Evolutionary conservation across 768 basidiomycete genomes (phyloP), one percentile per base, ranked within the genome.

Genomic region (Suillus hirtellus): DNA sequence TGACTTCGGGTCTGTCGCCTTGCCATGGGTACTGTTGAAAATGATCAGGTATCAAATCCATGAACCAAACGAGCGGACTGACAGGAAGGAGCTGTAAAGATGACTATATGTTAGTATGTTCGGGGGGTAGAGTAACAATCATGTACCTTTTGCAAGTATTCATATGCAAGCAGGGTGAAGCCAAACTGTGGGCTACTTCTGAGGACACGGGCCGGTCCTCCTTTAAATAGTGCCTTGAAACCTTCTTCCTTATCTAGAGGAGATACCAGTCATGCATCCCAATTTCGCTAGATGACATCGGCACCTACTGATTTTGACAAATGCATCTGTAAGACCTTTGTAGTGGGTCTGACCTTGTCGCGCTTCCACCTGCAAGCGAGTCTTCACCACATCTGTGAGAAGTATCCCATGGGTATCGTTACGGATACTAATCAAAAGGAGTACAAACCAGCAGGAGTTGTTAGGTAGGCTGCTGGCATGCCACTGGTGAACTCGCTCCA

Each of bases 391-490:
- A 77, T 99, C 96, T 91, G 74, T 64, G 56, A 31, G 37, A 40
- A 40, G 15, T 24, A 52, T 63, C 37, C 43, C 46, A 63, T 49
- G 63, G 54, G 46, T 60, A 61, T 70, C 68, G 75, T 65, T 54
- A 35, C 38, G 21, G 34, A 42, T 58, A n/a, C 35, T n/a, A 31
- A 64, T 68, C 27, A 61, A 52, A 47, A 44, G 15, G 46, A 21
- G 60, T 61, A 67, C 80, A 70, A 67, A 92, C 93, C 93, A 69
- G 92, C 92, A 47, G 95, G 94, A 10, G 94, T 96, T 38, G 93
- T 93, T 66, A 96, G 79, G 77, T 95, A 96, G 44, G 95, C 95
- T 50, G 96, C 95, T 61, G 96, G 96, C 95, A 98, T 98, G 66
- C 97, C 97, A 68, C 96, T 96, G 67, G 73, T 24, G 31, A 68